Evolutionary conservation across 108 stramenopile species (phyloP).

Genomic region (Nitzschia sp.): DNA sequence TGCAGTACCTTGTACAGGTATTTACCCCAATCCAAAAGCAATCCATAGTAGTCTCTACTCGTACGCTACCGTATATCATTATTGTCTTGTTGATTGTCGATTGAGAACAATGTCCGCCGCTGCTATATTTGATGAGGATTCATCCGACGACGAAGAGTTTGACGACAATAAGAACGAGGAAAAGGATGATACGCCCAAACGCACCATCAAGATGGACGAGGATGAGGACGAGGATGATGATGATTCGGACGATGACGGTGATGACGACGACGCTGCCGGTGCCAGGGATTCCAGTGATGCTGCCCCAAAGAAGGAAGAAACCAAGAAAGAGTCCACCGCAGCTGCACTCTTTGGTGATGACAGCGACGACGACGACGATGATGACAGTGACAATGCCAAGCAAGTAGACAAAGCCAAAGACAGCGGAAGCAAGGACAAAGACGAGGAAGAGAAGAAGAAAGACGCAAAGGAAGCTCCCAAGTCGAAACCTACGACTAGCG

Average conservation of each 20-base stretch:
- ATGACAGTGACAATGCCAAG: neutral
- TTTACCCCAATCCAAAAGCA: too few species aligned
- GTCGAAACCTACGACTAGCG: constrained; percentile 14
- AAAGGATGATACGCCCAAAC: constrained; percentile 2
- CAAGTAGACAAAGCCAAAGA: neutral
- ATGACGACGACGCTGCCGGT: constrained; percentile 12
- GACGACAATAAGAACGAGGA: constrained; percentile 17
- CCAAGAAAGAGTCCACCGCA: neutral
- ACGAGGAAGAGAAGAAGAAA: neutral
- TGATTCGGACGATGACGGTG: constrained; percentile 8
- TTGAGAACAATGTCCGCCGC: constrained; percentile 11
- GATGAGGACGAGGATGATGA: neutral
- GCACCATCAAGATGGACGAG: neutral
- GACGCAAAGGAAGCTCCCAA: neutral
- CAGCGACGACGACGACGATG: constrained; percentile 35
- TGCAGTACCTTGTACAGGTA: too few species aligned
- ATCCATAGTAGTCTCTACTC: too few species aligned
- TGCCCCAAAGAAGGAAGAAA: constrained; percentile 9
- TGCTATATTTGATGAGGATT: constrained; percentile 30
- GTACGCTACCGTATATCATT: too few species aligned
- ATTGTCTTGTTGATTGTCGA: too few species aligned
- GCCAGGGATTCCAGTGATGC: neutral
- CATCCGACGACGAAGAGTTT: constrained; percentile 23
- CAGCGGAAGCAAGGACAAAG: neutral
- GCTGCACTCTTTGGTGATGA: constrained; percentile 18